Evolutionary conservation across 805 yeast species (phyloP).

Genomic region (Starmerella bacillaris): DNA sequence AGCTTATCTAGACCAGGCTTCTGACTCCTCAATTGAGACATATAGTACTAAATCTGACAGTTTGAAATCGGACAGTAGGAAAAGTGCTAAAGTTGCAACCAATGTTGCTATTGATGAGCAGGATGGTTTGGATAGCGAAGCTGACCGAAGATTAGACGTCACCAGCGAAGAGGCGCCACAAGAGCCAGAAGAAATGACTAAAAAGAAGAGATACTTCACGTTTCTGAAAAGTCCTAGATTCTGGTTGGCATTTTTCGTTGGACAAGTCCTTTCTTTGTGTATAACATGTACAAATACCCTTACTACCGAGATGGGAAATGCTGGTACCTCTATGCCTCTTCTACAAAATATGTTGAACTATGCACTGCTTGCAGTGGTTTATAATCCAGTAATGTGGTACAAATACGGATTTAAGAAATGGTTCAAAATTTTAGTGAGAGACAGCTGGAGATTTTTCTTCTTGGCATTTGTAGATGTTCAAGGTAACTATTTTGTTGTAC

Average conservation of each 20-base stretch:
- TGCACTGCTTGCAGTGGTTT: constrained; percentile 24
- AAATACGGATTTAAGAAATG: constrained; percentile 25
- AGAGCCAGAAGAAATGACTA: too few relatives aligned
- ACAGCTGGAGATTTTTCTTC: constrained; percentile 29
- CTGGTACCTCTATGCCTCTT: constrained; percentile 28
- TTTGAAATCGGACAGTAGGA: too few relatives aligned
- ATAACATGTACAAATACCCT: constrained; percentile 29
- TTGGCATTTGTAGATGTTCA: constrained; percentile 30
- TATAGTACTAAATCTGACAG: neutral
- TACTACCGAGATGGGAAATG: constrained; percentile 25
- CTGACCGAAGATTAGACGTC: too few relatives aligned
- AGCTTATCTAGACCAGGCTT: neutral
- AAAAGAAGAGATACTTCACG: constrained; percentile 15
- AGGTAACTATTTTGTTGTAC: constrained; percentile 31
- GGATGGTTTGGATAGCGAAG: too few relatives aligned
- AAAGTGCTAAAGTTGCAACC: too few relatives aligned
- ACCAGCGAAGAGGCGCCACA: too few relatives aligned
- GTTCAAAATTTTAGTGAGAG: constrained; percentile 19
- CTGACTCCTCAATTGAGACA: neutral
- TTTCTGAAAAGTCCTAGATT: constrained; percentile 23
- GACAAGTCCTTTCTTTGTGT: constrained; percentile 28
- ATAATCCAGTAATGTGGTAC: constrained; percentile 27
- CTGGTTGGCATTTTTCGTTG: constrained; percentile 27
- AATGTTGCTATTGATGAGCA: too few relatives aligned
- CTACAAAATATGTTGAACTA: constrained; percentile 29